Evolutionary conservation across 2,329 filamentous ascomycete species (phyloP), one percentile per base, ranked within the genome.

Genomic region (Didymella glomerata): DNA sequence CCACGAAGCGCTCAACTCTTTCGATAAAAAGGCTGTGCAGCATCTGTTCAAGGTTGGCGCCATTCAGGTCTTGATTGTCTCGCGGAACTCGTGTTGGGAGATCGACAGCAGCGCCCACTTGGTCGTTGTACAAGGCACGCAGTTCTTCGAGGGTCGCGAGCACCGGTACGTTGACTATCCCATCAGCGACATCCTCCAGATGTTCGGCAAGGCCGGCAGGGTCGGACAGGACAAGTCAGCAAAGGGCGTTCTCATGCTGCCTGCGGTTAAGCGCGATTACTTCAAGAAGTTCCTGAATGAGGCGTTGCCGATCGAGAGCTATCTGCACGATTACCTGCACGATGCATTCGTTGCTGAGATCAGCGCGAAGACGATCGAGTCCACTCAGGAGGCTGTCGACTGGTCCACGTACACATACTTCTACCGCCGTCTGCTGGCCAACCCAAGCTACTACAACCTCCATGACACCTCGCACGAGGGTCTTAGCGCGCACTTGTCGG

Each of bases 321-420:
- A 97, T 75, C 84, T 99, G 30, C 91, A 96, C 74, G 88, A 91
- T 55, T 97, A 93, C 77, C 84, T 99, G 32, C 92, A 96, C 69
- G 96, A 99, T 79, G 93, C 93, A 0, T 98, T 99, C 69, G 94
- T 99, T 44, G 93, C 94, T 0, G 95, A 99, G 78, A 93, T 98
- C 71, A 97, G 93, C 82, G 96, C 93, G 18, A 94, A 93, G 82
- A 96, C 93, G 76, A 95, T 99, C 61, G 88, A 92, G 70, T 97
- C 93, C 13, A 96, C 93, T 14, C 95, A 98, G 69, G 94, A 98
- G 79, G 95, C 94, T 11, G 93, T 99, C 67, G 96, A 97, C 79
- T 99, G 95, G 95, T 92, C 93, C 36, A 98, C 95, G 0, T 98
- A 97, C 76, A 97, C 94, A 11, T 99, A 97, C 81, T 97, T 98